These are phyloP conservation scores for Immersiporthe knoxdaviesiana DNA, from an alignment of 2,329 filamentous ascomycete species.

Conservation along the genomic window DNA sequence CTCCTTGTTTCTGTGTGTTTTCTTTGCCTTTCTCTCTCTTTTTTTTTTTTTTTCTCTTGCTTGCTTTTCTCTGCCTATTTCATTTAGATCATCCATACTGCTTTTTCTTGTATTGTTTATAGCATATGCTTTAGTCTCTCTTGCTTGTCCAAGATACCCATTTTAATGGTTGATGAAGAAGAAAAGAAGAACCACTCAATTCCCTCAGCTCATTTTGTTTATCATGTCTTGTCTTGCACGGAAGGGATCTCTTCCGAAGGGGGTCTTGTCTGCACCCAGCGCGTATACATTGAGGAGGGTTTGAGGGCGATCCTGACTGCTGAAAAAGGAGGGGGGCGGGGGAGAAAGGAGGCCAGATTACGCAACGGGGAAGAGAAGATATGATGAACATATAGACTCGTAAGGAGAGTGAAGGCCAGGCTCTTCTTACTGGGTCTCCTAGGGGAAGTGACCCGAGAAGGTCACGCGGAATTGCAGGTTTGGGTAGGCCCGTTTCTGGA, in stretches of 20 bases:
- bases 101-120: constrained; percentile 19
- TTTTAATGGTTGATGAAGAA: constrained; percentile 29
- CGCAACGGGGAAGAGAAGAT: background rate
- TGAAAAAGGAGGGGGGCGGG: background rate
- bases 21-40: background rate
- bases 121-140: constrained; percentile 7
- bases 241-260: background rate
- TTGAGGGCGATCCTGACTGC: background rate
- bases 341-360: background rate
- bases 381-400: background rate
- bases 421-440: background rate
- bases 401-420: background rate
- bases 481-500: background rate
- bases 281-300: background rate
- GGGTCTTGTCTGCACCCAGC: background rate
- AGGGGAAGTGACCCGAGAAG: background rate
- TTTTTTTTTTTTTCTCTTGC: background rate
- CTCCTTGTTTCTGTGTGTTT: constrained; percentile 19
- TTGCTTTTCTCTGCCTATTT: no score
- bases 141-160: constrained; percentile 35
- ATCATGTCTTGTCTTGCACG: background rate
- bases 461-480: background rate
- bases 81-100: constrained; percentile 18
- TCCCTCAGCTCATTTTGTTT: background rate
- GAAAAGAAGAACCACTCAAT: background rate